phyloP scores from a whole-genome alignment of 2,329 filamentous ascomycete species.

The Hortaea werneckii region DNA sequence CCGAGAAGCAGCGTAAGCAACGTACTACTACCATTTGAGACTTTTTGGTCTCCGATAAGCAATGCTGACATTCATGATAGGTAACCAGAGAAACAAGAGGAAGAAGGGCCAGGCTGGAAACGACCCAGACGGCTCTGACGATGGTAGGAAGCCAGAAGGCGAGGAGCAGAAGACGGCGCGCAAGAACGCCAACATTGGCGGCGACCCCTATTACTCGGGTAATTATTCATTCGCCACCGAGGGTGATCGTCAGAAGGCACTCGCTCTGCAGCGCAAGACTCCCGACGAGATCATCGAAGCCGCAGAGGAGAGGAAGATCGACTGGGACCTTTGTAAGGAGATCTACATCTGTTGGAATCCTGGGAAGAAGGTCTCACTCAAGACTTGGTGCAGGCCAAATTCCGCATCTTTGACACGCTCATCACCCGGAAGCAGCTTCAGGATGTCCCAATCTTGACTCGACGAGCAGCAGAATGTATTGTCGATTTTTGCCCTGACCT shows the following conservation, averaged over 20 bases:
- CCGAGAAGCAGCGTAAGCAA: slow-evolving; percentile 19
- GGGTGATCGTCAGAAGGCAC: slow-evolving; percentile 3
- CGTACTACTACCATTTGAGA: neutral
- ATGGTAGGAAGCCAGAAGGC: neutral
- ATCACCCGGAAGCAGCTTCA: slow-evolving; percentile 23
- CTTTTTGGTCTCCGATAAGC: neutral
- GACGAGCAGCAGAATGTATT: slow-evolving; percentile 23
- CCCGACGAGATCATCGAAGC: slow-evolving; percentile 22
- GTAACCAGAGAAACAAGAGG: slow-evolving; percentile 10
- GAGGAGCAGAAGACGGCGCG: neutral
- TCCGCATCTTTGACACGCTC: slow-evolving; percentile 24
- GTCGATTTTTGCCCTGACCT: slow-evolving; percentile 28
- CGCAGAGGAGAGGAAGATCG: slow-evolving; percentile 15
- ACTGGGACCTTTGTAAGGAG: slow-evolving; percentile 13
- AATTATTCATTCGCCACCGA: slow-evolving; percentile 18
- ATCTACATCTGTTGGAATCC: slow-evolving; percentile 25
- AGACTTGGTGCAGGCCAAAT: slow-evolving; percentile 20
- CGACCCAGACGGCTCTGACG: neutral
- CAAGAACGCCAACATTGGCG: slow-evolving; percentile 6
- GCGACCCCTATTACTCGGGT: slow-evolving; percentile 22
- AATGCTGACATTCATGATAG: slow-evolving; percentile 8
- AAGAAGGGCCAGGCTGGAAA: slow-evolving; percentile 10
- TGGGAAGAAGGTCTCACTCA: slow-evolving; percentile 22
- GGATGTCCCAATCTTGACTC: slow-evolving; percentile 17
- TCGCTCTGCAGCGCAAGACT: slow-evolving; percentile 2